Evolutionary conservation across 352 stramenopile species (phyloP), one percentile per base, ranked within the genome.

Genomic region (Phytophthora europaea): DNA sequence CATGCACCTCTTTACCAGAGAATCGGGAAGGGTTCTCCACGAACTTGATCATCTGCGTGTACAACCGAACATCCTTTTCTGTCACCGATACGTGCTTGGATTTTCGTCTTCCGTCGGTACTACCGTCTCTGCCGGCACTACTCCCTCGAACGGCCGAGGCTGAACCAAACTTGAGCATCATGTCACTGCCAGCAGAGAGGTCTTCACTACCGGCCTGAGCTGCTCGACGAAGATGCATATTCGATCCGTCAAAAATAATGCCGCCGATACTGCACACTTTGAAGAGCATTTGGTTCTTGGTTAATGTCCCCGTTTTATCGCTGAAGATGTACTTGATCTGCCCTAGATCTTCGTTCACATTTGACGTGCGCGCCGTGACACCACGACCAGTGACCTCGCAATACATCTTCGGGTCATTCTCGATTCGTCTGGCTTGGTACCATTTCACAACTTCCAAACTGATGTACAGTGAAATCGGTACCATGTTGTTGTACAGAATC

Each of bases 281-380:
- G 72, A 99, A 98, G 22, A 99, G 82, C 98, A 99, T 99, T 61
- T 99, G 92, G 72, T 99, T 99, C 60, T 98, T 97, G 2, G 98
- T 99, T 18, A 99, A 79, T 4, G 98, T 99, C 8, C 98, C 98
- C 1, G 98, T 99, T 77, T 99, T 99, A 76, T 99, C 98, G 18
- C 89, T 99, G 79, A 99, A 99, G 13, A 99, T 96, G 79, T 99
- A 99, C 67, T 99, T 95, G 70, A 99, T 98, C 83, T 99, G 94
- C 0, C 98, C 98, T 2, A 99, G 79, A 59, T 99, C 94, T 82
- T 98, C 96, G 45, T 98, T 98, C 53, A 99, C 92, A 57, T 98
- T 97, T 16, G 94, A 98, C 0, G 92, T 98, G 0, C 97, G 90
- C 5, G 92, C 96, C n/a, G 91, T 92, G 0, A 97, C 92, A 0